Conservation (phyloP, 495 filamentous ascomycete species). For the Aspergillus cavernicola region DNA sequence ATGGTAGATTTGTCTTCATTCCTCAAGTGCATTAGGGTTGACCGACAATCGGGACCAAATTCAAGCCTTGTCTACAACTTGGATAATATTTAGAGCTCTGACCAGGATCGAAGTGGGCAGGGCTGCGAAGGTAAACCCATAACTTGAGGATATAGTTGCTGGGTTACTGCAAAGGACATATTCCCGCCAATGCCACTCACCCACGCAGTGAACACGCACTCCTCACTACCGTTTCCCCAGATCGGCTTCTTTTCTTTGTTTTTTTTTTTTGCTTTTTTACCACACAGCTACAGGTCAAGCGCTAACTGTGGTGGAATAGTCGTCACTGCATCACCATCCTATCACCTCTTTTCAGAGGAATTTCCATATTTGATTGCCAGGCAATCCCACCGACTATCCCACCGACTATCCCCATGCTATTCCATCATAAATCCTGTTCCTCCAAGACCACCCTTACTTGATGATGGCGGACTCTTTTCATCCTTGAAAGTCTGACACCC, state of each 20-base stretch:
- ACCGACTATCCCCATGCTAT: conserved; percentile 3
- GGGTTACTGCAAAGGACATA: not conserved
- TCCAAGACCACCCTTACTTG: not conserved
- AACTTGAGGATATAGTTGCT: not conserved
- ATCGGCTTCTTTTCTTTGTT: conserved; percentile 12
- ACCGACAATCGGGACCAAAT: too few species aligned
- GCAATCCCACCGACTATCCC: not conserved
- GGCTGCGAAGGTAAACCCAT: too few species aligned
- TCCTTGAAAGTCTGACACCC: conserved; percentile 10
- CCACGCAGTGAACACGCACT: conserved; percentile 22
- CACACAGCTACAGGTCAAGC: conserved; percentile 8
- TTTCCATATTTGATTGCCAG: conserved; percentile 9
- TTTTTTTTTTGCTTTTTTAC: not conserved
- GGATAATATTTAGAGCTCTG: too few species aligned
- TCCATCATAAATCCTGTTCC: not conserved
- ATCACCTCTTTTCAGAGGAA: not conserved
- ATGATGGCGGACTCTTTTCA: conserved; percentile 5
- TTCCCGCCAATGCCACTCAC: conserved; percentile 25
- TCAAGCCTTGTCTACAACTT: too few species aligned
- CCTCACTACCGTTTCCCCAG: conserved; percentile 22
- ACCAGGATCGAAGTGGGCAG: not conserved
- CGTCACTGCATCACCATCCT: conserved; percentile 7
- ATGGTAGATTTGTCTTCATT: not conserved
- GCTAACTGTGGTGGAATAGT: conserved; percentile 11
- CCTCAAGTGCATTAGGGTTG: too few species aligned